These are phyloP conservation scores for Phlebiopsis gigantea DNA, from an alignment of 768 basidiomycete genomes.

Conservation along the genomic window DNA sequence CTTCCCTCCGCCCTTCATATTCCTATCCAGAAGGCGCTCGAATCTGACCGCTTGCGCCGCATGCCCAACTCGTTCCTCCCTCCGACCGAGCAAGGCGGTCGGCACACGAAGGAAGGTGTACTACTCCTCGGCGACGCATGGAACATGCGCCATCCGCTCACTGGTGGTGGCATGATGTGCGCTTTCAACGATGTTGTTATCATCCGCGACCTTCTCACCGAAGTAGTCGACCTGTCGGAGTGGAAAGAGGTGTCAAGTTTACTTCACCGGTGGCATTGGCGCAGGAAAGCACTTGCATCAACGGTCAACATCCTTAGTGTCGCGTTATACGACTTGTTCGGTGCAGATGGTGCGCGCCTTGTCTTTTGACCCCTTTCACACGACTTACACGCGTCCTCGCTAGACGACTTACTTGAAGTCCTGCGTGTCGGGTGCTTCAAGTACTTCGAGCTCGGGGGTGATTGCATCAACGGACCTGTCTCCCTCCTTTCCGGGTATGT, in stretches of 20 bases:
- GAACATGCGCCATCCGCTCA: conserved; percentile 99
- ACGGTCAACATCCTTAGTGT: conserved; percentile 92
- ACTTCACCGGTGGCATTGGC: conserved; percentile 81
- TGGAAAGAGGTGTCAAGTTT: conserved; percentile 46
- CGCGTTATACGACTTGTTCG: conserved; percentile 91
- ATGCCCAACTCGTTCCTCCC: conserved; percentile 98
- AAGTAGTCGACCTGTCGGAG: conserved; percentile 37
- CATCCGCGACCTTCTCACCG: conserved; percentile 54
- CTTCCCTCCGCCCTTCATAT: conserved; percentile 70
- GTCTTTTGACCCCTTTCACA: background rate
- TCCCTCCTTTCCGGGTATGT: conserved; percentile 81
- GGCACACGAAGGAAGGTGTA: conserved; percentile 54
- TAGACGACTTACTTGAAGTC: conserved; percentile 57
- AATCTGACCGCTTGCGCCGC: conserved; percentile 73
- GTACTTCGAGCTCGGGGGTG: conserved; percentile 92
- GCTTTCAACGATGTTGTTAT: conserved; percentile 83
- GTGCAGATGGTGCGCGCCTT: conserved; percentile 73
- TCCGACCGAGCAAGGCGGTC: conserved; percentile 55
- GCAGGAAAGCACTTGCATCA: conserved; percentile 73
- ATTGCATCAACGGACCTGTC: conserved; percentile 84
- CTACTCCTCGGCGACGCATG: conserved; percentile 92
- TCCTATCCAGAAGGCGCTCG: conserved; percentile 62
- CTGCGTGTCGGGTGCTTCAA: conserved; percentile 89
- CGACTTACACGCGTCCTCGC: background rate
- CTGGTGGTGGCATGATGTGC: conserved; percentile 98